Percentiles rank a stretch among this genome's conserved stretches.
phyloP scores from a whole-genome alignment of 73 alveolate species.

The Durusdinium trenchii region DNA sequence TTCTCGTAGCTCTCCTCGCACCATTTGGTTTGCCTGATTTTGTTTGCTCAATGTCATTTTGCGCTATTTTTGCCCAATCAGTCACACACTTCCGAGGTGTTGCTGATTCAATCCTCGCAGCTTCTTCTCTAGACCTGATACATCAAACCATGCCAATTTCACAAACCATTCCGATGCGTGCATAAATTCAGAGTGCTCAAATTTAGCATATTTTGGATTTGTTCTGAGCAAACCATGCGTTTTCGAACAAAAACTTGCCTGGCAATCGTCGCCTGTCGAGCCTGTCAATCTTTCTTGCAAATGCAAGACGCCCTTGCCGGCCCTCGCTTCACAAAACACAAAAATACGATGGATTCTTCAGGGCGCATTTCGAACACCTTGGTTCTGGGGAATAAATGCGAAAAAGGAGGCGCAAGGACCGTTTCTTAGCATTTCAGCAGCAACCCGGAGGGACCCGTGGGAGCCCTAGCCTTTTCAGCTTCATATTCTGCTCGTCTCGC shows the following conservation, averaged over 20 bases:
- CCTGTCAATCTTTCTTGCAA: not conserved
- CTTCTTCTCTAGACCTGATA: conserved; percentile 85
- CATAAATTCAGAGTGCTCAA: too few relatives aligned
- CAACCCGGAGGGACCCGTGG: too few relatives aligned
- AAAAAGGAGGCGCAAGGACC: too few relatives aligned
- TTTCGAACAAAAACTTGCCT: conserved; percentile 20
- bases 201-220: too few relatives aligned
- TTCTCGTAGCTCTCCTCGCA: conserved; percentile 78
- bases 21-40: not conserved
- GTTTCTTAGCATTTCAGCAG: too few relatives aligned
- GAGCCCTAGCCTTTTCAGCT: conserved; percentile 43
- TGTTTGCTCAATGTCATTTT: not conserved
- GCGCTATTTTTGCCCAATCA: not conserved
- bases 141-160: too few relatives aligned
- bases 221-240: too few relatives aligned
- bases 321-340: not conserved
- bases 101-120: too few relatives aligned
- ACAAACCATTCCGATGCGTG: too few relatives aligned
- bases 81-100: not conserved
- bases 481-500: conserved; percentile 70
- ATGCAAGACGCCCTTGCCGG: not conserved
- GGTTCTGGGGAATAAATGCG: too few relatives aligned
- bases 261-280: conserved; percentile 89
- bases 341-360: not conserved
- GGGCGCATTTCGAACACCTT: not conserved